Percentiles rank a stretch among this genome's conserved stretches.
phyloP scores from a whole-genome alignment of 441 rosid genomes.

The Jatropha podagrica region DNA sequence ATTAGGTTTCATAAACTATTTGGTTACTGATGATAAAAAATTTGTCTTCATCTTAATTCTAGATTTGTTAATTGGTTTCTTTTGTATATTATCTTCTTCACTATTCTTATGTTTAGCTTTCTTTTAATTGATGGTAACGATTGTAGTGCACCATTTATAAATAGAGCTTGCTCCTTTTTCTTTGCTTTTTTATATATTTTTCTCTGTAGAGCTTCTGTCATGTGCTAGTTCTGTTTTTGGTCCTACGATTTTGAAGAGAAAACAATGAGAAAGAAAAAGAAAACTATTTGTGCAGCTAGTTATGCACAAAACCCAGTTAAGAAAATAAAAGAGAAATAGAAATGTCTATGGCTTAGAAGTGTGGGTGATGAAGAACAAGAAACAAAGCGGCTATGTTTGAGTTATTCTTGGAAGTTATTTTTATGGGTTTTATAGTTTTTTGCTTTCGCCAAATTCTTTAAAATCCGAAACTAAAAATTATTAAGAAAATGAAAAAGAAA shows the following conservation, averaged over 20 bases:
- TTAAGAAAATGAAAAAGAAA: no score
- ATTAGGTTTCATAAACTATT: neutral
- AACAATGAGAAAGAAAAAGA: neutral
- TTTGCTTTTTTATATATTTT: neutral
- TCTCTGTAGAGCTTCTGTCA: neutral
- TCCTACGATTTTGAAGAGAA: neutral
- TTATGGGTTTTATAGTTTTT: neutral
- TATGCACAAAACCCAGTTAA: constrained; percentile 1
- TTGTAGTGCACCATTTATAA: constrained; percentile 43
- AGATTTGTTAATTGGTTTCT: neutral
- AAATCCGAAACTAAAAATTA: neutral
- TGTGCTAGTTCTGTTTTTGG: neutral
- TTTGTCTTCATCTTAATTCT: neutral
- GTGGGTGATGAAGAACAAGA: neutral
- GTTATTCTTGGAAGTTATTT: neutral
- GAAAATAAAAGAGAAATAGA: neutral
- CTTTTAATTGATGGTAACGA: constrained; percentile 38
- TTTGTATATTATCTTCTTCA: constrained; percentile 24
- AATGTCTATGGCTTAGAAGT: no score
- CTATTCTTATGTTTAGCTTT: constrained; percentile 33
- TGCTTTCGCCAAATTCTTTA: neutral
- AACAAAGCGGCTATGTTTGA: neutral
- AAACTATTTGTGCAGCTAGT: neutral
- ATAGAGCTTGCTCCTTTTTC: neutral
- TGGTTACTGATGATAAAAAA: neutral